phyloP scores from a whole-genome alignment of 805 yeast genomes.

The Metschnikowia vanudenii region DNA sequence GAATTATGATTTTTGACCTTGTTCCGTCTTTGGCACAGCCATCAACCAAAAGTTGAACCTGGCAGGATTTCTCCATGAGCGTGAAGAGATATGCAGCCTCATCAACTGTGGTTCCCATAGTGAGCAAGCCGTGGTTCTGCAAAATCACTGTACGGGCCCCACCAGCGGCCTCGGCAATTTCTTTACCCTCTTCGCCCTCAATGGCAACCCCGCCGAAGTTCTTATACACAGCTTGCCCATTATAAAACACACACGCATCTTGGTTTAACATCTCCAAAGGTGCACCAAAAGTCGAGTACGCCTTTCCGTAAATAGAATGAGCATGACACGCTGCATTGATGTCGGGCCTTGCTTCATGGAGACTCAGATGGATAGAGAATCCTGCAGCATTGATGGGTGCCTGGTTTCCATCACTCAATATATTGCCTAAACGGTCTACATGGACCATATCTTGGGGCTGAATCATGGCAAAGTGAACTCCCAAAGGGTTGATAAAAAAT shows the following conservation, averaged over 20 bases:
- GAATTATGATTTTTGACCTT: constrained; percentile 1
- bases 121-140: constrained; percentile 15
- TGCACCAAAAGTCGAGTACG: constrained; percentile 8
- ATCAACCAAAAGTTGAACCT: constrained; percentile 13
- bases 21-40: not conserved
- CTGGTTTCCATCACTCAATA: constrained; percentile 13
- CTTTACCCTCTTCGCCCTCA: constrained; percentile 12
- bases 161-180: constrained; percentile 9
- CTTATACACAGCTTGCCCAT: constrained; percentile 8
- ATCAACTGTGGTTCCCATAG: constrained; percentile 16
- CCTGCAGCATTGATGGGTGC: constrained; percentile 15
- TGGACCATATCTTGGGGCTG: constrained; percentile 12
- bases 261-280: constrained; percentile 15
- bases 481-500: constrained; percentile 15
- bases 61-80: constrained; percentile 13
- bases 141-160: constrained; percentile 10
- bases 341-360: constrained; percentile 13
- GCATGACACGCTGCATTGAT: constrained; percentile 16
- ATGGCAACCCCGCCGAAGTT: constrained; percentile 15
- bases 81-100: constrained; percentile 15
- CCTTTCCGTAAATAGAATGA: constrained; percentile 13
- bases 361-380: constrained; percentile 12
- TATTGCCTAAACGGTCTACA: constrained; percentile 6
- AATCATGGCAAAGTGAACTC: constrained; percentile 13
- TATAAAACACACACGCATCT: constrained; percentile 12